Evolutionary conservation across 2,329 filamentous ascomycete species (phyloP).

Genomic region (Trichoderma asperellum): DNA sequence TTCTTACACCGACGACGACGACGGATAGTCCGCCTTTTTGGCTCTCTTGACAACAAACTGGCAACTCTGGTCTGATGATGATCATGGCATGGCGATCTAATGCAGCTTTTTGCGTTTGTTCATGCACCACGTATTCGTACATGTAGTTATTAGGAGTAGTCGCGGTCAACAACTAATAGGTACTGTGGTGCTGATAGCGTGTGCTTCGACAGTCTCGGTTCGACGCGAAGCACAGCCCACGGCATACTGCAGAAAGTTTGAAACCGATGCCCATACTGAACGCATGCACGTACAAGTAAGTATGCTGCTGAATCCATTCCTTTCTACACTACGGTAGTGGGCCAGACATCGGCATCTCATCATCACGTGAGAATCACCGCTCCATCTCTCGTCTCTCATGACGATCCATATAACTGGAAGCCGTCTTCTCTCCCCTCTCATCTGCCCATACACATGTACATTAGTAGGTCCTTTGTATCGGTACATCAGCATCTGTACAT

Average conservation of each 20-base stretch:
- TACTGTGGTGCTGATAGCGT: not conserved
- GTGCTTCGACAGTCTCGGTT: not conserved
- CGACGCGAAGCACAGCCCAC: not conserved
- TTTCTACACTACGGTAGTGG: not conserved
- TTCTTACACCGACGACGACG: not conserved
- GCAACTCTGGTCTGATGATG: not conserved
- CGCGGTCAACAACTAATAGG: too few relatives aligned
- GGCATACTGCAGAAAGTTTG: not conserved
- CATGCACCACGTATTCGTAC: not conserved
- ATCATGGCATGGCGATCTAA: constrained; percentile 7
- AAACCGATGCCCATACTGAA: not conserved
- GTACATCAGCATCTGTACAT: not conserved
- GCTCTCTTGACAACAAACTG: not conserved
- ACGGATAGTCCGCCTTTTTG: not conserved
- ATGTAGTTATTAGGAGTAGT: not conserved
- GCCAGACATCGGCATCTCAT: not conserved
- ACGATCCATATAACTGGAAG: not conserved
- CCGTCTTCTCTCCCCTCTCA: not conserved
- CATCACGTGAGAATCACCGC: constrained; percentile 7
- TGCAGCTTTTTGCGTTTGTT: constrained; percentile 2
- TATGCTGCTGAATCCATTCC: not conserved
- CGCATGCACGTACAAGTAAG: not conserved
- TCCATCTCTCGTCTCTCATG: not conserved
- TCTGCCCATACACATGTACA: too few relatives aligned
- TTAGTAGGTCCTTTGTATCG: not conserved